These are phyloP conservation scores for Zarea fungicola DNA, from an alignment of 2,329 filamentous ascomycete species.

Conservation along the genomic window DNA sequence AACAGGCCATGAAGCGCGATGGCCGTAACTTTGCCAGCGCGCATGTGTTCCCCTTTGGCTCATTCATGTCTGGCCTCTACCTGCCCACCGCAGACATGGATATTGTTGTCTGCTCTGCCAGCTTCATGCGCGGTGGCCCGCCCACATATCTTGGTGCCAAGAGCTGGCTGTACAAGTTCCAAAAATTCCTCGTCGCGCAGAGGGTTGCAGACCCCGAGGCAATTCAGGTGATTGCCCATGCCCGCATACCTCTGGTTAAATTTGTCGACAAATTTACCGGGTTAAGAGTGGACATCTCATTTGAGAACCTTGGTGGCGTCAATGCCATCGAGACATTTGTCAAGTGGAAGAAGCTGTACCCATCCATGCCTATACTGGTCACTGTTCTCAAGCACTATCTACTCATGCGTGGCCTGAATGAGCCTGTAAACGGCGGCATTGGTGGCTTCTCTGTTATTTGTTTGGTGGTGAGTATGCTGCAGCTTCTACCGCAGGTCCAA, in stretches of 20 bases:
- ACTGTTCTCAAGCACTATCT: slow-evolving; percentile 90
- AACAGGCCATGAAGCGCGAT: slow-evolving; percentile 49
- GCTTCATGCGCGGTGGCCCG: slow-evolving; percentile 50
- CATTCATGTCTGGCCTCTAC: slow-evolving; percentile 77
- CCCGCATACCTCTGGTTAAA: slow-evolving; percentile 89
- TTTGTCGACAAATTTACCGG: slow-evolving; percentile 74
- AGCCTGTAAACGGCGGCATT: slow-evolving; percentile 84
- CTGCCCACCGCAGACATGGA: slow-evolving; percentile 84
- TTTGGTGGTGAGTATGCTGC: slow-evolving; percentile 82
- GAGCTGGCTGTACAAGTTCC: slow-evolving; percentile 57
- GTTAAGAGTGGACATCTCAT: slow-evolving; percentile 86
- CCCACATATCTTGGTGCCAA: slow-evolving; percentile 44
- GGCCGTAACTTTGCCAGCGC: slow-evolving; percentile 50
- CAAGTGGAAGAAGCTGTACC: slow-evolving; percentile 72
- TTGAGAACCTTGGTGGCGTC: slow-evolving; percentile 84
- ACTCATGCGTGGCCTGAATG: slow-evolving; percentile 82
- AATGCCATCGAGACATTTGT: slow-evolving; percentile 75
- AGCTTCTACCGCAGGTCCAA: slow-evolving; percentile 69
- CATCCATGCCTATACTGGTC: slow-evolving; percentile 80
- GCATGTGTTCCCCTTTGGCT: slow-evolving; percentile 76
- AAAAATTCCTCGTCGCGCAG: slow-evolving; percentile 50
- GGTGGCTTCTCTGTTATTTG: slow-evolving; percentile 94
- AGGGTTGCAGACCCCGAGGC: slow-evolving; percentile 53
- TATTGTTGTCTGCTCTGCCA: slow-evolving; percentile 66
- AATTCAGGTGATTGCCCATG: slow-evolving; percentile 64